Base-by-base conservation (phyloP, 1,139 yeast genomes). In the Barnettozyma hawaiiensis region DNA sequence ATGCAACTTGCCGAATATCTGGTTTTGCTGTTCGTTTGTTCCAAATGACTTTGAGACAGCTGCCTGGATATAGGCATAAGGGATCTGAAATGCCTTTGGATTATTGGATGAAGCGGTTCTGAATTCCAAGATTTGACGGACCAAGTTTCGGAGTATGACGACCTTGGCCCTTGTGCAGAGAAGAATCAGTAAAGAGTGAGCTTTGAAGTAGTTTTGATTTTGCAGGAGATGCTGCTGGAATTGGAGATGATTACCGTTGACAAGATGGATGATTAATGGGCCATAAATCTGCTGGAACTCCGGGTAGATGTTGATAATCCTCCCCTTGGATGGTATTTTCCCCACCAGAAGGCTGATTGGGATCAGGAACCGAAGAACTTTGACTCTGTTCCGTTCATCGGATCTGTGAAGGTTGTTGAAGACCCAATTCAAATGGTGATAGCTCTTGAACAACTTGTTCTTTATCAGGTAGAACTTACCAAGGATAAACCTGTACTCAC, bases 381-480 rank as follows among this genome's bases (percentile, higher is more conserved):
- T 52, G 3, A 47, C 3, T 29, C 43, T 37, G 21, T 54, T 54
- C 2, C 6, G 78, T 55, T 31, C 70, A 54, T 42, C 69, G 53
- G 55, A 71, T 71, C 15, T 58, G 47, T 31, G 58, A 41, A 80
- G 67, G 42, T 73, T 66, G 4, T 52, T 45, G 42, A 77, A 74
- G 46, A 90, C 78, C 85, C 89, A 82, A 24, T 63, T 53, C 35
- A 86, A 66, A 55, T 85, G 89, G 22, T 63, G 58, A 51, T 69
- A 80, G 3, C 87, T 76, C 41, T 70, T 71, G 11, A 67, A 62
- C 26, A 81, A 66, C 51, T 80, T 81, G 47, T 76, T 73, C 46
- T 81, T 81, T 35, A 76, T 71, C 40, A 85, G 60, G 53, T 80
- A 78, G 56, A 75, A 85, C 42, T 79, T 71, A 0, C 89, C 89